Evolutionary conservation across 2,329 filamentous ascomycete species (phyloP), one percentile per base, ranked within the genome.

Genomic region (Orbilia brochopaga): DNA sequence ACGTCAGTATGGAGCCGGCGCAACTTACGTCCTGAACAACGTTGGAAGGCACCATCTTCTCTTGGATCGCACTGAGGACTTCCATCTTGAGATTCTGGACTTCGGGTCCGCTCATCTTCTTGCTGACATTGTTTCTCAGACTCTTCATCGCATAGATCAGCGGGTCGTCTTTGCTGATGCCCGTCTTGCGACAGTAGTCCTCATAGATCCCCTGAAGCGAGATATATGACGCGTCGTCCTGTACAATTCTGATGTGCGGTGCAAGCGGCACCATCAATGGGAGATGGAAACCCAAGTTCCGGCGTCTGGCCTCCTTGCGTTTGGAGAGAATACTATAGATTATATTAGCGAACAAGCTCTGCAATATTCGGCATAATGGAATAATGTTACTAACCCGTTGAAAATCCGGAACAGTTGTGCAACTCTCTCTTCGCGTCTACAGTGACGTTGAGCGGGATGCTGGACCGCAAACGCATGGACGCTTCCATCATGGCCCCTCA

Each of bases 381-480:
- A 52, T 6, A 24, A 32, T 19, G 44, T 32, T 42, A 69, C 53
- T 10, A 57, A 90, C 78, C 93, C 92, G 80, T 99, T 99, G 81
- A 99, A 92, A 76, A 97, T 95, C 50, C 95, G 86, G 88, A 99
- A 99, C 11, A 99, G 85, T 80, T 99, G 94, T 74, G 97, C 80
- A 64, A 97, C 96, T 27, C 94, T 86, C 81, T 99, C 95, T 79
- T 99, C 95, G 61, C 95, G 87, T 70, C 94, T 87, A 77, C 92
- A 97, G 79, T 96, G 92, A 64, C 94, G 84, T 2, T 92, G 91
- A 1, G 94, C 92, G 2, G 94, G 95, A 79, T 97, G 93, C 78
- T 99, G 95, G 37, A 99, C 91, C 1, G 92, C 92, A 81, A 97
- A 99, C 6, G 91, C 86, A 82, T 99, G 94, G n/a, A 96, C 83